These are phyloP conservation scores for Pilasporangium apinafurcum DNA, from an alignment of 352 stramenopile genomes.

Conservation along the genomic window DNA sequence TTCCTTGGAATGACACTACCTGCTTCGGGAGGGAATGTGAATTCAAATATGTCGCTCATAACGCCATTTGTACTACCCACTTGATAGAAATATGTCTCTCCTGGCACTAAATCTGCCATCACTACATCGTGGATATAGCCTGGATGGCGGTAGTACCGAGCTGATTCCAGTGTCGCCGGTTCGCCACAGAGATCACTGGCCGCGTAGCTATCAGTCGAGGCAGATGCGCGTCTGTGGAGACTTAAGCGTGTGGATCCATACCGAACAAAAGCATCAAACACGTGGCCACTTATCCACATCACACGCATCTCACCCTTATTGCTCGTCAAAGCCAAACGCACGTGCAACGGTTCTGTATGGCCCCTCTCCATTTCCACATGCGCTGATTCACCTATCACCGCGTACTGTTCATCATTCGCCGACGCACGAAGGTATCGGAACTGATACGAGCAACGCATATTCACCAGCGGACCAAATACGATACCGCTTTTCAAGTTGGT, in stretches of 20 bases:
- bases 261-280: slow-evolving; percentile 10
- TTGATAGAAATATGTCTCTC: slow-evolving; percentile 21
- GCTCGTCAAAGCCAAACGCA: slow-evolving; percentile 22
- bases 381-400: slow-evolving; percentile 11
- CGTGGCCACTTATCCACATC: slow-evolving; percentile 25
- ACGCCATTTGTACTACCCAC: slow-evolving; percentile 28
- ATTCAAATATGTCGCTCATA: slow-evolving; percentile 12
- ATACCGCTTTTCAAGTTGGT: slow-evolving; percentile 3
- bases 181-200: slow-evolving; percentile 18
- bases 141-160: slow-evolving; percentile 22
- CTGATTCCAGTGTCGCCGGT: slow-evolving; percentile 6
- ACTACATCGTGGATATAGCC: slow-evolving; percentile 25
- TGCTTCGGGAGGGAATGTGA: slow-evolving; percentile 14
- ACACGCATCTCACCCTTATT: slow-evolving; percentile 24
- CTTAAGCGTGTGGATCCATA: slow-evolving; percentile 10
- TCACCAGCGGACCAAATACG: slow-evolving; percentile 32
- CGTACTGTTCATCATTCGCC: slow-evolving; percentile 8
- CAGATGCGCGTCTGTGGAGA: too few species aligned
- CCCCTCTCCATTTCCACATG: slow-evolving; percentile 21
- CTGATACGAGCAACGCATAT: slow-evolving; percentile 42
- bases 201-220: slow-evolving; percentile 11
- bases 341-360: slow-evolving; percentile 22
- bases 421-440: slow-evolving; percentile 23
- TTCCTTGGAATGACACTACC: too few species aligned
- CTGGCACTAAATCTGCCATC: slow-evolving; percentile 13